phyloP scores from a whole-genome alignment of 2,329 filamentous ascomycete genomes.

The Botrytis fragariae region DNA sequence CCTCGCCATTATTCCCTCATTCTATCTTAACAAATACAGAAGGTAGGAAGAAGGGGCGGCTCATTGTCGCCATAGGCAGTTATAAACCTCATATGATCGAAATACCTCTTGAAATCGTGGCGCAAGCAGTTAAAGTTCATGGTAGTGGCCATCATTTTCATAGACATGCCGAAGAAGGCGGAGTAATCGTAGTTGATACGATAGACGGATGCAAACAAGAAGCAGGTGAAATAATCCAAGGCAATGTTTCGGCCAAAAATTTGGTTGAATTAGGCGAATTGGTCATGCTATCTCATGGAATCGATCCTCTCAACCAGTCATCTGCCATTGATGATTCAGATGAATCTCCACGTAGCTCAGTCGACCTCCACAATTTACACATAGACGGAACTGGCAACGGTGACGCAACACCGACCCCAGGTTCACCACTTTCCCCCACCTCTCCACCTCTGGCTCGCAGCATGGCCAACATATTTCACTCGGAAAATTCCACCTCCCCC shows the following conservation, averaged over 20 bases:
- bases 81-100: slow-evolving; percentile 76
- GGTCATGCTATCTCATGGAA: slow-evolving; percentile 52
- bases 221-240: slow-evolving; percentile 82
- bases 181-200: slow-evolving; percentile 70
- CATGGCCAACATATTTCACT: slow-evolving; percentile 5
- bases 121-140: slow-evolving; percentile 57
- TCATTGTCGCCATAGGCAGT: slow-evolving; percentile 71
- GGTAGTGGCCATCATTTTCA: slow-evolving; percentile 60
- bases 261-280: slow-evolving; percentile 87
- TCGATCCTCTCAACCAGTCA: slow-evolving; percentile 17
- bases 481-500: neutral
- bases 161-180: slow-evolving; percentile 62
- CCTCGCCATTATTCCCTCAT: slow-evolving; percentile 70
- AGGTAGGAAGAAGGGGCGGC: slow-evolving; percentile 65
- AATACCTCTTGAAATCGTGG: slow-evolving; percentile 72
- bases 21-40: slow-evolving; percentile 69
- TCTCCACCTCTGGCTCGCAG: slow-evolving; percentile 1
- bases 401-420: slow-evolving; percentile 2
- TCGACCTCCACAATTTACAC: neutral
- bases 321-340: slow-evolving; percentile 24
- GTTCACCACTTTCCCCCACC: neutral
- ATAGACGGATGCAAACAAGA: slow-evolving; percentile 72
- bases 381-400: neutral
- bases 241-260: slow-evolving; percentile 68
- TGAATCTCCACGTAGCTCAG: slow-evolving; percentile 16